Evolutionary conservation across 176 grass and related monocot genomes (phyloP), one percentile per base, ranked within the genome.

Genomic region (Bromus sterilis): DNA sequence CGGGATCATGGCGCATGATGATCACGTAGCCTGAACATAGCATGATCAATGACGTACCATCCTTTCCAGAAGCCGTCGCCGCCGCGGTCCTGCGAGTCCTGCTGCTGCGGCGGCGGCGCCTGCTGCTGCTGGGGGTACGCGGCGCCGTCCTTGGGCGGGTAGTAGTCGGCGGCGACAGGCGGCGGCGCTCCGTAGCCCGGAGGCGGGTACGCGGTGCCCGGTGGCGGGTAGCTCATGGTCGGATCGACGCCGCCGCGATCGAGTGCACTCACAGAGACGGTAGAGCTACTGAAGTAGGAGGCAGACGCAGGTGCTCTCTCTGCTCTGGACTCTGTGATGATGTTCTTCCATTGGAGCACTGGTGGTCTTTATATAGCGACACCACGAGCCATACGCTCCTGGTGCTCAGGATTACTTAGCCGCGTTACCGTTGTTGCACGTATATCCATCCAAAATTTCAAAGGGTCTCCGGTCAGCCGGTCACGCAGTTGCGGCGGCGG

Each of bases 31-130:
- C n/a, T n/a, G n/a, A n/a, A n/a, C n/a, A n/a, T n/a, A n/a, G n/a
- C n/a, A n/a, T n/a, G n/a, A n/a, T n/a, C n/a, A n/a, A 31, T 1
- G 14, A 6, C 76, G 75, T 63, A 94, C 92, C 92, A 94, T 91
- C 92, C 92, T 82, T 94, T 89, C 86, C 61, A 80, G 81, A 82
- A 94, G 48, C 92, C 92, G 43, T 89, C 84, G 40, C 76, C 35
- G 67, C 85, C 63, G 46, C 85, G 42, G 53, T 60, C 68, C 84
- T 79, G 34, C 2, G 39, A 10, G 18, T 85, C 59, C n/a, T n/a
- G n/a, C n/a, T n/a, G n/a, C 44, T 20, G 78, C 51, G 31, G 91
- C 3, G 30, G 88, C 49, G 49, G 23, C 34, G 79, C 55, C 49
- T 53, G 49, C 49, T 76, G 83, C 11, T 79, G 85, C 9, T 65